A percentile compares a stretch with the other conserved stretches of the same genome.
Evolutionary conservation across 495 filamentous ascomycete species (phyloP).

Genomic region (Xylaria scruposa): DNA sequence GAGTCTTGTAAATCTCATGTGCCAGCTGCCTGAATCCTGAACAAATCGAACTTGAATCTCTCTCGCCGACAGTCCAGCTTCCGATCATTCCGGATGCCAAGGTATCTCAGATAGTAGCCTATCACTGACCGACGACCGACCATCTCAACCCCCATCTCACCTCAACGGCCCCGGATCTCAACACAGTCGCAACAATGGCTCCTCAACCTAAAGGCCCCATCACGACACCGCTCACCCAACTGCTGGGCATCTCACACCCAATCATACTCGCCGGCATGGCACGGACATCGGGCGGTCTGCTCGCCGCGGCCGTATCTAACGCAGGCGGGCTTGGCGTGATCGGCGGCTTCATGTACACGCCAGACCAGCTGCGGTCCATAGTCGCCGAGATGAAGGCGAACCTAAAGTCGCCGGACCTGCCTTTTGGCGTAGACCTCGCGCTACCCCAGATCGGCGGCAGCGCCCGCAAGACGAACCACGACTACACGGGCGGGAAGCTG

Average conservation of each 20-base stretch:
- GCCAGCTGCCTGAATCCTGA: neutral
- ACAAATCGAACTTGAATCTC: neutral
- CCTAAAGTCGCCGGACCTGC: constrained; percentile 65
- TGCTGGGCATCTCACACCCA: constrained; percentile 80
- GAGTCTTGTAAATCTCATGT: neutral
- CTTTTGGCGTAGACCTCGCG: constrained; percentile 88
- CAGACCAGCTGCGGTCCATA: constrained; percentile 76
- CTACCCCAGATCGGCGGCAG: constrained; percentile 81
- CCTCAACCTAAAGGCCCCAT: constrained; percentile 55
- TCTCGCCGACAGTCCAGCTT: neutral
- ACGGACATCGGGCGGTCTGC: constrained; percentile 72
- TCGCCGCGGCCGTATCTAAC: constrained; percentile 88
- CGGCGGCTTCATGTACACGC: constrained; percentile 86
- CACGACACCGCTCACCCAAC: constrained; percentile 75
- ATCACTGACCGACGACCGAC: neutral
- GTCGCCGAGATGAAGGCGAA: constrained; percentile 81
- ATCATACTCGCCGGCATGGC: constrained; percentile 92
- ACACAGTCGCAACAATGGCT: constrained; percentile 36
- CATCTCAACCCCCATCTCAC: neutral
- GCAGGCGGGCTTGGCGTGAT: constrained; percentile 86
- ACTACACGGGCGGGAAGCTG: constrained; percentile 85
- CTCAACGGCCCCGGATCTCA: neutral
- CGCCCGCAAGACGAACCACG: constrained; percentile 87
- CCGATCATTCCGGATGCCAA: neutral
- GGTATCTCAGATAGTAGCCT: neutral